Percentiles rank a stretch among this genome's conserved stretches.
These are phyloP conservation scores for Exobasidium cylindrosporum DNA, from an alignment of 1,284 basidiomycete species.

Conservation along the genomic window DNA sequence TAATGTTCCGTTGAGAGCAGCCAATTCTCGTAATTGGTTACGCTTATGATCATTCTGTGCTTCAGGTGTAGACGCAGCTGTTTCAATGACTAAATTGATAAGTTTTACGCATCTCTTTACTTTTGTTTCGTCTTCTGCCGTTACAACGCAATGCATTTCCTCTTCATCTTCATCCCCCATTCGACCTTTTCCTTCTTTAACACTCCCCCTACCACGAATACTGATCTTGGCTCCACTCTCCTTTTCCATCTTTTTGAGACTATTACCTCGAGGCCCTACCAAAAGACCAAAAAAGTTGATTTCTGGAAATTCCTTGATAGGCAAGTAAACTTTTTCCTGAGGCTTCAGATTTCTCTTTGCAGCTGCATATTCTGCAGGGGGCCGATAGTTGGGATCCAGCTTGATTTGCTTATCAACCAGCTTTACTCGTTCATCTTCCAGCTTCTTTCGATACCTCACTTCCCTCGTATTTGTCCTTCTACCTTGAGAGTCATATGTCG, in stretches of 20 bases:
- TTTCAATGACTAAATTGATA: constrained; percentile 98
- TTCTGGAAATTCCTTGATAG: constrained; percentile 98
- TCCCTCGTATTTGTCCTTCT: constrained; percentile 97
- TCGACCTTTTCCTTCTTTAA: constrained; percentile 95
- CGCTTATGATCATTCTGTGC: constrained; percentile 99
- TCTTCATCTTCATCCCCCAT: constrained; percentile 89
- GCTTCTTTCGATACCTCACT: constrained; percentile 92
- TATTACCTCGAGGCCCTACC: constrained; percentile 96
- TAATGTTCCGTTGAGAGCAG: constrained; percentile 94
- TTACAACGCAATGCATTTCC: constrained; percentile 95
- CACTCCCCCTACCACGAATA: constrained; percentile 95
- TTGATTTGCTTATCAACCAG: constrained; percentile 95
- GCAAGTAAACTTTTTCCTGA: constrained; percentile 93
- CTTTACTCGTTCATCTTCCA: constrained; percentile 91
- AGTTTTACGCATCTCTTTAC: constrained; percentile 84
- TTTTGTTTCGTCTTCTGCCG: constrained; percentile 87
- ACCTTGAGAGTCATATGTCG: constrained; percentile 94
- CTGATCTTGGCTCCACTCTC: constrained; percentile 98
- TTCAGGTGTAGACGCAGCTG: constrained; percentile 96
- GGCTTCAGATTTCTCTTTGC: constrained; percentile 74
- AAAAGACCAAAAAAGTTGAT: constrained; percentile 99
- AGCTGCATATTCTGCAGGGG: constrained; percentile 85
- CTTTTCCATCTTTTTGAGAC: constrained; percentile 98
- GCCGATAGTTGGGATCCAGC: constrained; percentile 93
- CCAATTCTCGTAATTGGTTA: constrained; percentile 95